Conservation (phyloP, 257 asterid species). For the Anisodus tanguticus region DNA sequence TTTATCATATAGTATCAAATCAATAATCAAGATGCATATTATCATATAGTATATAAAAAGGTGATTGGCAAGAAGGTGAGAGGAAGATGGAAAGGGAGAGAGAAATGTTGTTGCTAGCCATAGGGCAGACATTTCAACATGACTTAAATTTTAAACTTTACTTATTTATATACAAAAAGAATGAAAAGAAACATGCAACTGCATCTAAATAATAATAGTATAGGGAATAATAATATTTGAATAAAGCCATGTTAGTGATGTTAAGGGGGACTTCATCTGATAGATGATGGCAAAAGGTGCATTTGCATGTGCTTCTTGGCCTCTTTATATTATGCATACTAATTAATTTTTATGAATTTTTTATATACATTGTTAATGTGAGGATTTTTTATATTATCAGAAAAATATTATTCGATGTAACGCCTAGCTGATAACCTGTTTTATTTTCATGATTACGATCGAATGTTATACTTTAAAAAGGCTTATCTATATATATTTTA, state of each 20-base stretch:
- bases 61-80: conserved; percentile 2
- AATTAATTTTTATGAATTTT: not conserved
- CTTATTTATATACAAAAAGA: conserved; percentile 20
- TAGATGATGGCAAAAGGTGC: conserved; percentile 10
- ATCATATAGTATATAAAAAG: not conserved
- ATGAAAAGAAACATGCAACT: conserved; percentile 22
- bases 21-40: not conserved
- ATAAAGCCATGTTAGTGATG: conserved; percentile 11
- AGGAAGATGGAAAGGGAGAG: conserved; percentile 9
- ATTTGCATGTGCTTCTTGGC: conserved; percentile 28
- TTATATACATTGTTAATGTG: no score
- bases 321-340: not conserved
- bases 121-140: conserved; percentile 7
- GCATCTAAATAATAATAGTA: not conserved
- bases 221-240: not conserved
- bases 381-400: no score
- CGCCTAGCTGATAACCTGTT: no score
- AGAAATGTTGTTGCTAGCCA: not conserved
- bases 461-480: not conserved
- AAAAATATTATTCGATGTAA: no score
- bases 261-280: not conserved
- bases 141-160: not conserved
- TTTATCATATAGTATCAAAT: not conserved
- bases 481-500: no score
- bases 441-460: no score